Base-by-base conservation (phyloP, 2,329 filamentous ascomycete species). In the Bertia moriformis region DNA sequence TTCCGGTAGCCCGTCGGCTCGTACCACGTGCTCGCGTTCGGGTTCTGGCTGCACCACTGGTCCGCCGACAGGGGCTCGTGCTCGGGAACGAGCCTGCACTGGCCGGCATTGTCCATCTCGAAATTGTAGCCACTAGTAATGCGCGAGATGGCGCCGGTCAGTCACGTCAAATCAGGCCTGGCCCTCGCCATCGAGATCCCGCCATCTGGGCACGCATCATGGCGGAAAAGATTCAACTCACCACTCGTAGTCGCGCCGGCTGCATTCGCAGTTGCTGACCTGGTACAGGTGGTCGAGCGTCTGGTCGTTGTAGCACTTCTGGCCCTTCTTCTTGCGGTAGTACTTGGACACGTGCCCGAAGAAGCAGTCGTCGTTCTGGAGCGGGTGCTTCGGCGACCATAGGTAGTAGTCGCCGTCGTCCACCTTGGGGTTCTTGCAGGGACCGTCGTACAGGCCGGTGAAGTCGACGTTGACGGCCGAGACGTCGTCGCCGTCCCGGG, bases 291-390 rank as follows among this genome's bases (percentile, higher is more conserved):
- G 74, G 46, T 77, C 67, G 45, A 93, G 72, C 45, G 70, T 72
- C 54, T 73, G 71, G 39, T 81, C 78, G 50, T 94, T 95, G 67
- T 78, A 94, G 64, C 91, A 98, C 38, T 80, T 63, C 15, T 69
- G 67, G 14, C 78, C 76, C 14, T 68, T 60, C 58, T 83, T 88
- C 71, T 96, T 98, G 55, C 91, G 84, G 51, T 93, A 74, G 52
- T 95, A 98, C 52, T 84, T 73, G 19, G 88, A 78, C 42, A 84
- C 72, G 54, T 96, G 93, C 1, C 91, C 91, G 51, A 98, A 98
- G 2, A 98, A 68, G 57, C 91, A 98, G 48, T 87, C 76, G 45
- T 86, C 68, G 5, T 82, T 63, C 46, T 83, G 72, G 43, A 79
- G 62, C 2, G 91, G 89, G 55, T 96, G 91, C 49, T 75, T 77